Base-by-base conservation (phyloP, 768 basidiomycete genomes). In the Russula vinacea region DNA sequence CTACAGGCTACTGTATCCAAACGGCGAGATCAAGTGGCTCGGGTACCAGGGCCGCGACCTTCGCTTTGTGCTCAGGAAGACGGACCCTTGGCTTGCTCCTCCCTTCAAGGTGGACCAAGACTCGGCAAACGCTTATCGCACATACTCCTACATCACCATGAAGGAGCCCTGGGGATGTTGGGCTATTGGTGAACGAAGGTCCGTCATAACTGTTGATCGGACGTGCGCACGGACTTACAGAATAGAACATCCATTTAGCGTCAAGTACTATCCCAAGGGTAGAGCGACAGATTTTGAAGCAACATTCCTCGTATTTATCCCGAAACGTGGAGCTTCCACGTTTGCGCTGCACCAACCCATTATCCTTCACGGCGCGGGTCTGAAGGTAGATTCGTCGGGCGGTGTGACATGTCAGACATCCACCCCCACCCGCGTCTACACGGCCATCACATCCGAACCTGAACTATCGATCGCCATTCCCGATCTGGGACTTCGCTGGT, bases 1-100 rank as follows among this genome's bases (percentile, higher is more conserved):
- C 0, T 85, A 83, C 70, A 78, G 83, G 44, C 58, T 85, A 22
- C 60, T 77, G 2, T 78, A 81, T 71, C 71, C 80, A 17, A 72
- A 71, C 19, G 81, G 81, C 35, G 70, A 76, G 56, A 72, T 78
- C 49, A 71, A 71, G 57, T 84, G 83, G 83, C 74, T 83, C 26
- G 82, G 82, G 9, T 64, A 73, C 17, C 79, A 73, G 64, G 77
- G 78, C 16, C 74, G 74, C 11, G 78, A 84, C 69, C 82, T 83
- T 14, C 69, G 62, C 19, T 62, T 81, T 26, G 64, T 78, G n/a
- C 52, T 82, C 22, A 70, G 74, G 40, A 67, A 60, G 37, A 64
- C 64, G 26, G 70, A 74, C 47, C 68, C 69, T 22, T 63, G 61
- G 17, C 65, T 76, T 52, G 68, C 42, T 59, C 74, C n/a, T 57